Percentiles rank a stretch among this genome's conserved stretches.
phyloP scores from a whole-genome alignment of 2,329 filamentous ascomycete genomes.

The Fusarium austroafricanum region DNA sequence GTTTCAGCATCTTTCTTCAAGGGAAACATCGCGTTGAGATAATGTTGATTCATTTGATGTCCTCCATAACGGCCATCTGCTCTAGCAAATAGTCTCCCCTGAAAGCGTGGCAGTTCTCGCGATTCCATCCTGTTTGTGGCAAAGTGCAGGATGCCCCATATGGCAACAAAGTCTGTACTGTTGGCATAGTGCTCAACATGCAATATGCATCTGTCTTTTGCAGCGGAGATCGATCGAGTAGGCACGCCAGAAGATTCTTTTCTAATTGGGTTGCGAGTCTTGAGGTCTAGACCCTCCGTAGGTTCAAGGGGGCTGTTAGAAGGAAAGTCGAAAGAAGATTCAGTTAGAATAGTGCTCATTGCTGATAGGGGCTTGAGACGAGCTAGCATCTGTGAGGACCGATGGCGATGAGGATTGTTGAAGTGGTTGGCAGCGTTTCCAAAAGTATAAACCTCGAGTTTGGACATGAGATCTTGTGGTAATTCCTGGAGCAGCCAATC shows the following conservation, averaged over 20 bases:
- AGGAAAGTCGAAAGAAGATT: slow-evolving; percentile 50
- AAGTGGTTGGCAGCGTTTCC: slow-evolving; percentile 84
- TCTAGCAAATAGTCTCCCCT: slow-evolving; percentile 70
- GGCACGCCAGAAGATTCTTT: slow-evolving; percentile 48
- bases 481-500: slow-evolving; percentile 83
- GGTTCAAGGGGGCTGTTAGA: slow-evolving; percentile 34
- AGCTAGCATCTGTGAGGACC: slow-evolving; percentile 56
- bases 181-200: slow-evolving; percentile 87
- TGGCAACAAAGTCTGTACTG: slow-evolving; percentile 76
- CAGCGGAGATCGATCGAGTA: slow-evolving; percentile 52
- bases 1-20: slow-evolving; percentile 57
- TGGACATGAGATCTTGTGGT: slow-evolving; percentile 71
- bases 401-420: slow-evolving; percentile 75
- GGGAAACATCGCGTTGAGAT: slow-evolving; percentile 71
- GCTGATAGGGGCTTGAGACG: slow-evolving; percentile 51
- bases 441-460: slow-evolving; percentile 83
- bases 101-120: slow-evolving; percentile 67
- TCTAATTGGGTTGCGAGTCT: slow-evolving; percentile 27
- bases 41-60: slow-evolving; percentile 71
- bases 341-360: slow-evolving; percentile 51
- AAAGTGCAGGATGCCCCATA: slow-evolving; percentile 80
- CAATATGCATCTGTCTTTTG: slow-evolving; percentile 66
- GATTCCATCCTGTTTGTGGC: slow-evolving; percentile 57
- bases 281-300: slow-evolving; percentile 23
- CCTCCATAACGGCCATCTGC: slow-evolving; percentile 60